phyloP scores from a whole-genome alignment of 768 basidiomycete genomes.

The Tricholoma matsutake region DNA sequence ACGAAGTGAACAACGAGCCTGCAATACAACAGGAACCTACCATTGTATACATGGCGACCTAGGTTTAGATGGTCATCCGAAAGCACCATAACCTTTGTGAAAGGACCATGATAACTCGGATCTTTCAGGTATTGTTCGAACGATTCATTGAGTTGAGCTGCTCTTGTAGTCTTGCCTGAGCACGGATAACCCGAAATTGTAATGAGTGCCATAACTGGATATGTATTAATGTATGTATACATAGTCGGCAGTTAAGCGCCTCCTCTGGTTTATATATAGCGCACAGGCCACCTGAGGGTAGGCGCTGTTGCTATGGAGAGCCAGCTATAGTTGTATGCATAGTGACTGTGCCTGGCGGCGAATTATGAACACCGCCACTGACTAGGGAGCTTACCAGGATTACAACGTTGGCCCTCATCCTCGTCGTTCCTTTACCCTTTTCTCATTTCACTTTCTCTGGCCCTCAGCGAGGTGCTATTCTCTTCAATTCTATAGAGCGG shows the following conservation, averaged over 20 bases:
- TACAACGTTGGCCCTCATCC: neutral
- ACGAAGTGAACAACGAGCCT: constrained; percentile 1
- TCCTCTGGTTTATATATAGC: constrained; percentile 31
- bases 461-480: constrained; percentile 10
- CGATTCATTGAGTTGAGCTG: constrained; percentile 55
- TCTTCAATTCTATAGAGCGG: neutral
- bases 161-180: constrained; percentile 82
- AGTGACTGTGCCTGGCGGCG: too few relatives aligned
- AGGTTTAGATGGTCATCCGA: constrained; percentile 75
- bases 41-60: constrained; percentile 65
- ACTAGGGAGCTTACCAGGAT: neutral
- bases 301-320: neutral
- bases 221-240: neutral
- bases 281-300: constrained; percentile 48
- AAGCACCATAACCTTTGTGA: constrained; percentile 44
- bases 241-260: neutral
- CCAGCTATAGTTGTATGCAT: too few relatives aligned
- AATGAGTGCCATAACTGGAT: constrained; percentile 77
- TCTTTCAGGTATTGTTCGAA: constrained; percentile 53
- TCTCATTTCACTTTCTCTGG: constrained; percentile 14
- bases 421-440: constrained; percentile 13
- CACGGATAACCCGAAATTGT: constrained; percentile 87
- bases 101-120: constrained; percentile 51
- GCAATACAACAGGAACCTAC: constrained; percentile 36
- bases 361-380: neutral